Conservation (phyloP, 805 yeast species). For the Myxozyma lipomycoides region DNA sequence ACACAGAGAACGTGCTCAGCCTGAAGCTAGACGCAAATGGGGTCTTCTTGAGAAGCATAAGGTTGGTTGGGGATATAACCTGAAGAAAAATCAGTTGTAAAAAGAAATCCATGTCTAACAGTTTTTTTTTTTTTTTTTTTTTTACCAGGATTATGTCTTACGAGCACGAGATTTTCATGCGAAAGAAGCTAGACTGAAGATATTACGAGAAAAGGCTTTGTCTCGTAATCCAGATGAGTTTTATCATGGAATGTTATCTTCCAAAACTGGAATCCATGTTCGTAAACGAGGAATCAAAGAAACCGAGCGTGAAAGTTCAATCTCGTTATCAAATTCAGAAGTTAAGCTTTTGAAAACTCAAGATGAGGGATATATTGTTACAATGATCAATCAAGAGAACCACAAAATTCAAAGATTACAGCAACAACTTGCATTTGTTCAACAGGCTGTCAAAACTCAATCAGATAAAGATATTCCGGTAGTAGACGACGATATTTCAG, state of each 20-base stretch:
- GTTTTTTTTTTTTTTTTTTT: not conserved
- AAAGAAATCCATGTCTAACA: not conserved
- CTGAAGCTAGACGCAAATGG: slow-evolving; percentile 61
- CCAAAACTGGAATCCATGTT: slow-evolving; percentile 51
- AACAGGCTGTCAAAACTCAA: not conserved
- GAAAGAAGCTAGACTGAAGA: slow-evolving; percentile 59
- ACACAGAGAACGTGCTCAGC: slow-evolving; percentile 91
- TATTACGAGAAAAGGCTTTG: slow-evolving; percentile 66
- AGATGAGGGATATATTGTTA: slow-evolving; percentile 80
- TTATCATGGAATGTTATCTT: slow-evolving; percentile 84
- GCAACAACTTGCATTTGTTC: slow-evolving; percentile 33
- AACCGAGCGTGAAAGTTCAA: slow-evolving; percentile 49
- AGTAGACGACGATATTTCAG: slow-evolving; percentile 21
- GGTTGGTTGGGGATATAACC: slow-evolving; percentile 3
- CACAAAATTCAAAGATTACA: slow-evolving; percentile 58
- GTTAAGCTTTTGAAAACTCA: slow-evolving; percentile 77
- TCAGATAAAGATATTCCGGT: not conserved
- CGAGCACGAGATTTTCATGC: slow-evolving; percentile 62
- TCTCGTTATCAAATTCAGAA: slow-evolving; percentile 52
- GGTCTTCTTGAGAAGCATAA: slow-evolving; percentile 93
- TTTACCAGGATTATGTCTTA: slow-evolving; percentile 53
- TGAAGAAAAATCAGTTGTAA: too few species aligned
- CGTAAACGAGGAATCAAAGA: slow-evolving; percentile 38
- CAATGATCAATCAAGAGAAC: slow-evolving; percentile 66
- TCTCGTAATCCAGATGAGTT: slow-evolving; percentile 90